Percentiles rank a stretch among this genome's conserved stretches.
Conservation (phyloP, 2,329 filamentous ascomycete species). For the Penicillium sclerotiorum region DNA sequence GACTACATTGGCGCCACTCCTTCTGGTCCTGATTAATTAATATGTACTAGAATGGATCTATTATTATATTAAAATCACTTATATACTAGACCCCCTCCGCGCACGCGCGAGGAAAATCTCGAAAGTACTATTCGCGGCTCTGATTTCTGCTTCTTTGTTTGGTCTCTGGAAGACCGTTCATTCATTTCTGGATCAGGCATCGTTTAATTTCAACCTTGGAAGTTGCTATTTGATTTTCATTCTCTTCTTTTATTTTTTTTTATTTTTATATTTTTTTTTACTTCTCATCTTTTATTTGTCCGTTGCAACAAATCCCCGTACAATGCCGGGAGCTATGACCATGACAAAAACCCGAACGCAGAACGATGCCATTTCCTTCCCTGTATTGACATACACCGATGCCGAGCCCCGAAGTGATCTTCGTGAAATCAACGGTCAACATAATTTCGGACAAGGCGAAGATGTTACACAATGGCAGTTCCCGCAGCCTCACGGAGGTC, state of each 20-base stretch:
- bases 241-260: slow-evolving; percentile 4
- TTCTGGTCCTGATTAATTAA: slow-evolving; percentile 19
- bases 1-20: slow-evolving; percentile 19
- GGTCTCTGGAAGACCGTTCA: slow-evolving; percentile 45
- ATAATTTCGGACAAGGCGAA: slow-evolving; percentile 11
- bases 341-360: slow-evolving; percentile 33
- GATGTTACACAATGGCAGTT: slow-evolving; percentile 17
- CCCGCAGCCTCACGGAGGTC: slow-evolving; percentile 24
- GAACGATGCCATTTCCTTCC: slow-evolving; percentile 33
- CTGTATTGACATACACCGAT: slow-evolving; percentile 36
- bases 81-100: neutral
- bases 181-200: slow-evolving; percentile 31
- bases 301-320: neutral
- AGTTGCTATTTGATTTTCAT: slow-evolving; percentile 17
- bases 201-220: no score
- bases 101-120: neutral
- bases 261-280: slow-evolving; percentile 1
- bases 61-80: neutral
- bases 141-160: slow-evolving; percentile 5
- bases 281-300: neutral
- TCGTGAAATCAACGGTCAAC: slow-evolving; percentile 17
- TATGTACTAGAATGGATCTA: neutral
- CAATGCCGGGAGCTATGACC: slow-evolving; percentile 36
- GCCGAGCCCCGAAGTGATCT: slow-evolving; percentile 36
- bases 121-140: neutral